A percentile compares a stretch with the other conserved stretches of the same genome.
phyloP scores from a whole-genome alignment of 2,329 filamentous ascomycete genomes.

The Botrytis pseudocinerea region DNA sequence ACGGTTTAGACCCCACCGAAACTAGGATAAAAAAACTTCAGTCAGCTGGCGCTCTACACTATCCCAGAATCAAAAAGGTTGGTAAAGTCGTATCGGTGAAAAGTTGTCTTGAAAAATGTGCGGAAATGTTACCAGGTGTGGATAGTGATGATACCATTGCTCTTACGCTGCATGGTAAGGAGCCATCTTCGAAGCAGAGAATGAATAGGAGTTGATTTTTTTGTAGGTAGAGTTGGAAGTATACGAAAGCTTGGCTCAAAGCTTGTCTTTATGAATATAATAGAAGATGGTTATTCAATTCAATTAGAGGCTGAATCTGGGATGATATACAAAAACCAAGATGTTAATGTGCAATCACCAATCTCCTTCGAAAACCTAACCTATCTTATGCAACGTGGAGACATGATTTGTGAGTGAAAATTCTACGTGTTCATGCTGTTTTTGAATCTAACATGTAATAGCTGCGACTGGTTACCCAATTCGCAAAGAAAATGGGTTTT shows the following conservation, averaged over 20 bases:
- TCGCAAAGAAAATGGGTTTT: slow-evolving; percentile 66
- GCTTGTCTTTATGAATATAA: slow-evolving; percentile 81
- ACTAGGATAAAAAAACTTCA: slow-evolving; percentile 15
- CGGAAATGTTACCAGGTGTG: neutral
- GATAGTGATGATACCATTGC: neutral
- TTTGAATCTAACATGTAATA: slow-evolving; percentile 32
- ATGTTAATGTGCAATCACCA: slow-evolving; percentile 3
- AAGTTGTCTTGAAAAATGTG: slow-evolving; percentile 10
- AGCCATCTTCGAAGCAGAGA: neutral
- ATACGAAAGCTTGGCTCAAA: slow-evolving; percentile 62
- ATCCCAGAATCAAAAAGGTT: slow-evolving; percentile 18
- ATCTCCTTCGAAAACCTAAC: slow-evolving; percentile 59
- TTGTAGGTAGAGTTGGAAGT: slow-evolving; percentile 71
- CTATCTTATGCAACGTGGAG: slow-evolving; percentile 72
- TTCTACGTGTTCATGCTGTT: neutral
- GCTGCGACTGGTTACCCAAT: slow-evolving; percentile 69
- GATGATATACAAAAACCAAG: slow-evolving; percentile 47
- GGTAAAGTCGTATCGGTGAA: slow-evolving; percentile 6
- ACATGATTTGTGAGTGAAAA: slow-evolving; percentile 71
- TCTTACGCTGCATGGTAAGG: slow-evolving; percentile 31
- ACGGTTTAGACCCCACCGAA: neutral
- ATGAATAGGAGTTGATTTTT: slow-evolving; percentile 12
- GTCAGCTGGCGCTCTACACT: neutral
- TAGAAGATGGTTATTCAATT: slow-evolving; percentile 68
- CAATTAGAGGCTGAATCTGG: slow-evolving; percentile 71